Evolutionary conservation across 1,284 basidiomycete genomes (phyloP), one percentile per base, ranked within the genome.

Genomic region (Ceratobasidium sp.): DNA sequence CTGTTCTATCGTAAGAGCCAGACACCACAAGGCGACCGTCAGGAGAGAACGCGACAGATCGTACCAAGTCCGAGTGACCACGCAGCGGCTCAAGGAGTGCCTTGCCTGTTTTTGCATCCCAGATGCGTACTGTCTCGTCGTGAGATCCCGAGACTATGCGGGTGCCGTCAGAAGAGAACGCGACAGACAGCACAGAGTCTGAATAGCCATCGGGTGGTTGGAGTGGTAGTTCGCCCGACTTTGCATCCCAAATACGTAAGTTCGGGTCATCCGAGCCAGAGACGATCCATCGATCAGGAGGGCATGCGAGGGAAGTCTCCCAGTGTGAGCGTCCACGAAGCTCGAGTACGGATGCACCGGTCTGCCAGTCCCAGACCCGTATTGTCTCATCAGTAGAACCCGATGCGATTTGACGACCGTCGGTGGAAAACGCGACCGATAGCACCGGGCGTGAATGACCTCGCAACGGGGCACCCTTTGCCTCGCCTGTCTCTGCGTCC

Each of bases 21-120:
- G 76, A 77, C 4, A 54, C 77, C 0, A 78, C 17, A 20, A 6
- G 33, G 17, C 23, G 51, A 20, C 69, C 49, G 66, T 78, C 68
- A 23, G 85, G 84, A 20, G 83, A 82, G 80, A 86, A 86, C n/a
- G 80, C 81, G 68, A 86, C 85, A 4, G 82, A 84, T 60, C 6
- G 31, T 3, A 47, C 35, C 17, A n/a, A n/a, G 23, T 13, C 8
- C 23, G 75, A 56, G 33, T 60, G 28, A 49, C 37, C 56, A 2
- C 42, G 67, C 17, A 75, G 75, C 1, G 69, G 51, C 2, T 75
- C 39, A 45, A 15, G 54, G 6, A 8, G 10, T 10, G 74, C 5
- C 0, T 39, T 1, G 35, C 23, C 49, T 0, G n/a, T 31, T 28
- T 31, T n/a, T 3, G 49, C 33, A 15, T 53, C 17, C 45, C 13